Percentiles rank a stretch among this genome's conserved stretches.
These are phyloP conservation scores for Rubia tinctorum DNA, from an alignment of 305 asterid species.

Conservation along the genomic window DNA sequence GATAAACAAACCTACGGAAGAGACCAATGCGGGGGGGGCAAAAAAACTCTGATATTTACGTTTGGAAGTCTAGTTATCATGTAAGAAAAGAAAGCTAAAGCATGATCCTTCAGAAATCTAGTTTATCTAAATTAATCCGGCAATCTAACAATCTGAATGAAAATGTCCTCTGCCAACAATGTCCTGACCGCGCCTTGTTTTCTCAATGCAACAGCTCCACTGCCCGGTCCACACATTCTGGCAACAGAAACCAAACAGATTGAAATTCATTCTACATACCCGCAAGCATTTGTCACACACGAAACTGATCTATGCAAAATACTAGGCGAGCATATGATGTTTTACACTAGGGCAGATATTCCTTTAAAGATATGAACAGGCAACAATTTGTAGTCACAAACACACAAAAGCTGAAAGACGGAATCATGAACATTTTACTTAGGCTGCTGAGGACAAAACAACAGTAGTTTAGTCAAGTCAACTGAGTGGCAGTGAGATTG, in stretches of 20 bases:
- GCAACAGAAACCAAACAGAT: conserved; percentile 11
- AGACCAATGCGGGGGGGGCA: not conserved
- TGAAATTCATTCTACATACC: not conserved
- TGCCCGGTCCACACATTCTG: not conserved
- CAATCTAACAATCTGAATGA: not conserved
- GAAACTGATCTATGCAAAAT: no score
- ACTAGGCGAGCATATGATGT: no score
- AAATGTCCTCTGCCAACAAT: not conserved
- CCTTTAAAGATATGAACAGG: not conserved
- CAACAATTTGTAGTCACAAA: not conserved
- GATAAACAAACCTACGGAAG: not conserved
- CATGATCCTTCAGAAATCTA: conserved; percentile 10
- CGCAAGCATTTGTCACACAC: not conserved
- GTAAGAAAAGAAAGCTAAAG: not conserved
- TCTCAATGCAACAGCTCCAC: conserved; percentile 7
- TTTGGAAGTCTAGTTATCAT: not conserved
- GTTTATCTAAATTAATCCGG: not conserved
- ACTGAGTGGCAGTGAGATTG: not conserved
- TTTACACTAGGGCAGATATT: no score
- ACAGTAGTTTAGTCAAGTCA: not conserved
- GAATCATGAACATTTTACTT: not conserved
- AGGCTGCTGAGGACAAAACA: not conserved
- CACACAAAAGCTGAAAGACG: not conserved
- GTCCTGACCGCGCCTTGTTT: not conserved
- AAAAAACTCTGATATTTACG: conserved; percentile 18